A percentile compares a stretch with the other conserved stretches of the same genome.
phyloP scores from a whole-genome alignment of 176 grass and related monocot species.

The Saccharum spontaneum region DNA sequence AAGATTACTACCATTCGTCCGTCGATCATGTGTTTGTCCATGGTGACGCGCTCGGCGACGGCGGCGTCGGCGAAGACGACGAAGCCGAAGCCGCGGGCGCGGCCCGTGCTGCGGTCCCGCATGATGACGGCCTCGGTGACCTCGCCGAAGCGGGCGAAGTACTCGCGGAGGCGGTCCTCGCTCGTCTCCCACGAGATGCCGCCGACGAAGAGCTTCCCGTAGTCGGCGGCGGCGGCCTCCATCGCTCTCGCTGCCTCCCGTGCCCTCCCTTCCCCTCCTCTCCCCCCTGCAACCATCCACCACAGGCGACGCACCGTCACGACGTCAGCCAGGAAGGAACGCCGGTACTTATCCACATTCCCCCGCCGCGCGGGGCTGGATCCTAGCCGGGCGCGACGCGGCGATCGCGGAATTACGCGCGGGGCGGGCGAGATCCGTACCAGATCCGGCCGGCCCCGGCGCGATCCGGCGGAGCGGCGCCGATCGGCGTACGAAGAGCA shows the following conservation, averaged over 20 bases:
- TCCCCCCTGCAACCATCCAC: conserved; percentile 28
- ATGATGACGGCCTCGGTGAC: conserved; percentile 94
- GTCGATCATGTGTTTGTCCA: conserved; percentile 95
- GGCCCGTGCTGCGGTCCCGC: conserved; percentile 85
- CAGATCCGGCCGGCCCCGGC: conserved; percentile 41
- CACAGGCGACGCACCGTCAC: conserved; percentile 19
- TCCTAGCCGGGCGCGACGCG: conserved; percentile 37
- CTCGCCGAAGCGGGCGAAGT: conserved; percentile 85
- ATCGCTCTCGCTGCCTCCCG: conserved; percentile 32
- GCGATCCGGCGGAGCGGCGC: conserved; percentile 11
- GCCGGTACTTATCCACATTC: conserved; percentile 35
- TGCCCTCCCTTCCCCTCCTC: conserved; percentile 34
- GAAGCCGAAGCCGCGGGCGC: conserved; percentile 91
- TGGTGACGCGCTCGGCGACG: conserved; percentile 69
- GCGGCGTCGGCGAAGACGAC: conserved; percentile 66
- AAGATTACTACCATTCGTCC: conserved; percentile 73
- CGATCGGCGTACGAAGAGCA: neutral
- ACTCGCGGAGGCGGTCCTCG: conserved; percentile 84
- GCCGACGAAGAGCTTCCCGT: conserved; percentile 93
- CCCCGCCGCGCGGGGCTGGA: conserved; percentile 17
- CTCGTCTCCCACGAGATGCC: conserved; percentile 98
- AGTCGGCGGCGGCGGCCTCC: conserved; percentile 54
- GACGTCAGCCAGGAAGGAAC: conserved; percentile 28
- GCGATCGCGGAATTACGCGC: conserved; percentile 35
- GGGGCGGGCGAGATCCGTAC: conserved; percentile 36